Evolutionary conservation across 2,329 filamentous ascomycete genomes (phyloP).

Genomic region (Arthroderma sp.): DNA sequence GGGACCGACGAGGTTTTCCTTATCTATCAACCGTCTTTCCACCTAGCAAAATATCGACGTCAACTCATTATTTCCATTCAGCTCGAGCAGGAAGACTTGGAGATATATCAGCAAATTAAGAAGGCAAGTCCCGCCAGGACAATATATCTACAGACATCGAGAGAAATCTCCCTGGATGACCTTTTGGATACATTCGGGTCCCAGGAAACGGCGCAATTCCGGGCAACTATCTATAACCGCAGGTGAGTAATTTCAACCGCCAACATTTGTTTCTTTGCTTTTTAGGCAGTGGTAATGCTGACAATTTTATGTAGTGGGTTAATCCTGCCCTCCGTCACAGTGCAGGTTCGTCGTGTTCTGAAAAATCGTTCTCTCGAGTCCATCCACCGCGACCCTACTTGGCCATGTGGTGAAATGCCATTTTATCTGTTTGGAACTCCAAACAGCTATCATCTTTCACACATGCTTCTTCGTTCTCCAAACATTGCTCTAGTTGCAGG

Average conservation of each 20-base stretch:
- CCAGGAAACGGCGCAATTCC: background rate
- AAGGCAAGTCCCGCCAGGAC: background rate
- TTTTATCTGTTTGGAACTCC: slow-evolving; percentile 7
- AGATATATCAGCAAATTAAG: background rate
- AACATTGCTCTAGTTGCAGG: slow-evolving; percentile 3
- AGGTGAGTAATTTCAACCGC: background rate
- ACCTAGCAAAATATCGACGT: slow-evolving; percentile 11
- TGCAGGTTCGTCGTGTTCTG: background rate
- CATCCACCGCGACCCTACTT: background rate
- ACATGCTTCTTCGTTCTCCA: slow-evolving; percentile 3
- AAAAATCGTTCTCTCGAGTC: slow-evolving; percentile 1
- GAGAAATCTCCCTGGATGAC: background rate
- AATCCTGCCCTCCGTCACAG: background rate
- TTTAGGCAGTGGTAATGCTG: background rate
- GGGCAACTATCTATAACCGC: background rate
- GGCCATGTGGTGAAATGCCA: slow-evolving; percentile 1
- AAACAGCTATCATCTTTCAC: slow-evolving; percentile 1
- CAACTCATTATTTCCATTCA: slow-evolving; percentile 9
- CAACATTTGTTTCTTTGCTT: background rate
- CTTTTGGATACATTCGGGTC: background rate
- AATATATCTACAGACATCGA: background rate
- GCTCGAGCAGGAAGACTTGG: background rate
- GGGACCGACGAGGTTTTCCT: slow-evolving; percentile 10
- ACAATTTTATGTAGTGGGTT: background rate
- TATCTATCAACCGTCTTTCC: slow-evolving; percentile 11